Evolutionary conservation across 2,329 filamentous ascomycete genomes (phyloP).

Genomic region (Purpureocillium lavendulum): DNA sequence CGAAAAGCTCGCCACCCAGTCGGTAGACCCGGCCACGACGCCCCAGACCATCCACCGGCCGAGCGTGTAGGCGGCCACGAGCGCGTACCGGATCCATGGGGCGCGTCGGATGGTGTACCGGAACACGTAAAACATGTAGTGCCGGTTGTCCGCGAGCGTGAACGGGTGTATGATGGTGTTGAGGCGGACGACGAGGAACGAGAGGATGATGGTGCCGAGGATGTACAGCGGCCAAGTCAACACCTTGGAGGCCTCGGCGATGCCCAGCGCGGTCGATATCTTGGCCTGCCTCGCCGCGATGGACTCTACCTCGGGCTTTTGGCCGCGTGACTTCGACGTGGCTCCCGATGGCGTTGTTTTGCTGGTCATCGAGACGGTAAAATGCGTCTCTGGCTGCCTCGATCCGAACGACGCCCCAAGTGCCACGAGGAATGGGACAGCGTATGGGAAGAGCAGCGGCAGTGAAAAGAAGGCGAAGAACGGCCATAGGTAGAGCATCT

Average conservation of each 20-base stretch:
- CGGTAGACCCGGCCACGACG: constrained; percentile 42
- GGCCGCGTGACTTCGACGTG: too few relatives aligned
- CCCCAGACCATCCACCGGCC: constrained; percentile 63
- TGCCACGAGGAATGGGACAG: constrained; percentile 30
- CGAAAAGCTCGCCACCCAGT: constrained; percentile 12
- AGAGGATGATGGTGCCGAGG: constrained; percentile 23
- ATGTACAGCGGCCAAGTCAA: constrained; percentile 27
- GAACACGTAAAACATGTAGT: constrained; percentile 97
- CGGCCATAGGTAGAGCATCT: constrained; percentile 94
- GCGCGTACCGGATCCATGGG: constrained; percentile 54
- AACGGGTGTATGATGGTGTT: constrained; percentile 97
- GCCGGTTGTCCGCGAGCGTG: constrained; percentile 89
- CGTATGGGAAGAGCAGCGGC: constrained; percentile 57
- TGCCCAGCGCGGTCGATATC: not conserved
- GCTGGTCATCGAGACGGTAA: too few relatives aligned
- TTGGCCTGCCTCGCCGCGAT: not conserved
- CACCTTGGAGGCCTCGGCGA: constrained; percentile 15
- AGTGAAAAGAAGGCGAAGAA: constrained; percentile 84
- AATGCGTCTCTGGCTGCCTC: not conserved
- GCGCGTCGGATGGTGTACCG: constrained; percentile 67
- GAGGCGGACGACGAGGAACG: constrained; percentile 51
- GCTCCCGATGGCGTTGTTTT: too few relatives aligned
- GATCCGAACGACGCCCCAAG: constrained; percentile 8
- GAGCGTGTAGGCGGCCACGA: constrained; percentile 61
- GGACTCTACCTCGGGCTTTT: too few relatives aligned